phyloP scores from a whole-genome alignment of 2,329 filamentous ascomycete genomes.

The Gnomoniopsis sp. region DNA sequence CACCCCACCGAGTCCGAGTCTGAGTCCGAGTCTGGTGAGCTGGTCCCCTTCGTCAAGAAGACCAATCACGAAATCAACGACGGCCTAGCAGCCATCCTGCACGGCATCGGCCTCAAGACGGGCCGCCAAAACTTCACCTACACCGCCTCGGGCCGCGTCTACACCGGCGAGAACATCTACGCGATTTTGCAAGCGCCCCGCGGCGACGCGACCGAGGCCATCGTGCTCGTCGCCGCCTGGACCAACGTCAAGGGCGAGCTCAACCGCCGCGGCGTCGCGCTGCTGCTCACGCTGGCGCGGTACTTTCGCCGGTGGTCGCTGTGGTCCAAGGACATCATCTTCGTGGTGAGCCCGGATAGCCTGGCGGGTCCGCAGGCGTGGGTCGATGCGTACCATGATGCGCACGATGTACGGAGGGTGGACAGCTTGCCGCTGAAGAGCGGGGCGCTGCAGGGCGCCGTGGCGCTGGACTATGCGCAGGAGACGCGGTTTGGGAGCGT shows the following conservation, averaged over 20 bases:
- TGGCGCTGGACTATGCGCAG: slow-evolving; percentile 91
- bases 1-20: too few relatives aligned
- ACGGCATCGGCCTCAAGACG: slow-evolving; percentile 78
- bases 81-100: slow-evolving; percentile 71
- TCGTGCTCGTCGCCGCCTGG: slow-evolving; percentile 90
- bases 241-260: slow-evolving; percentile 72
- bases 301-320: slow-evolving; percentile 98
- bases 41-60: background rate
- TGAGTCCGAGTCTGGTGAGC: too few relatives aligned
- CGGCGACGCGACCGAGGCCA: slow-evolving; percentile 94
- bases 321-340: slow-evolving; percentile 98
- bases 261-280: slow-evolving; percentile 83
- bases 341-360: slow-evolving; percentile 85
- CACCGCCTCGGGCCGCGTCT: slow-evolving; percentile 68
- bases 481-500: slow-evolving; percentile 81
- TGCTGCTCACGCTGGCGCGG: slow-evolving; percentile 80
- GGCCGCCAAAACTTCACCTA: slow-evolving; percentile 88
- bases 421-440: slow-evolving; percentile 83
- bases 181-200: slow-evolving; percentile 89
- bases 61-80: slow-evolving; percentile 54
- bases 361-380: slow-evolving; percentile 89
- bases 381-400: slow-evolving; percentile 96
- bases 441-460: slow-evolving; percentile 84
- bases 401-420: slow-evolving; percentile 68
- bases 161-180: slow-evolving; percentile 86